phyloP scores from a whole-genome alignment of 208 protist species.

The Crithidia fasciculata region DNA sequence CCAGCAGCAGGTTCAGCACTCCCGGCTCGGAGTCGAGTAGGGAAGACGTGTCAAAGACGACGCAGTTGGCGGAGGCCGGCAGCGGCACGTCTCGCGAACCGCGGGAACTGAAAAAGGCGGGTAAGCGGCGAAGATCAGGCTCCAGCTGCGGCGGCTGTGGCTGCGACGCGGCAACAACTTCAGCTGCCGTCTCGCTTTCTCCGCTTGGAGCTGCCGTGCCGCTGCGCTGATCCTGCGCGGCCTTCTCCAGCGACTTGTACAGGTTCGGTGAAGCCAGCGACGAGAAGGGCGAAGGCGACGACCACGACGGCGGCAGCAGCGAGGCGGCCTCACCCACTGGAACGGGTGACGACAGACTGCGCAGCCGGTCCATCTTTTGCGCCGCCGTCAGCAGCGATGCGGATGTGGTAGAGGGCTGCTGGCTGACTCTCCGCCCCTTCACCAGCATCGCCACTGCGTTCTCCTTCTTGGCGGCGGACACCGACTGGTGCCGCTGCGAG shows the following conservation, averaged over 20 bases:
- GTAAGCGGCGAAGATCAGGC: background rate
- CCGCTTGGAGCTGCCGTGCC: background rate
- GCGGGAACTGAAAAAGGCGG: background rate
- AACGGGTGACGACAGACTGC: conserved; percentile 26
- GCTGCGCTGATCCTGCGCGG: conserved; percentile 4
- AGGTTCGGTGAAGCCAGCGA: conserved; percentile 21
- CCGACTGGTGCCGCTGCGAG: conserved; percentile 11
- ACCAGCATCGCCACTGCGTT: conserved; percentile 16
- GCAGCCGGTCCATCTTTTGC: conserved; percentile 28
- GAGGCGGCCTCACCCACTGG: conserved; percentile 11
- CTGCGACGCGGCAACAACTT: background rate
- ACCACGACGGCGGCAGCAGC: conserved; percentile 29
- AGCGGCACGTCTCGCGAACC: background rate
- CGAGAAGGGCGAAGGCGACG: conserved; percentile 25
- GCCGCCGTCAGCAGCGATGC: background rate
- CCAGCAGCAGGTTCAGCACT: conserved; percentile 55
- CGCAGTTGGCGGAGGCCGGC: conserved; percentile 16
- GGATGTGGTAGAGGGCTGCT: background rate
- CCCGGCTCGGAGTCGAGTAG: conserved; percentile 55
- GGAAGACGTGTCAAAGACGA: conserved; percentile 84
- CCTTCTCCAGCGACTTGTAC: conserved; percentile 9
- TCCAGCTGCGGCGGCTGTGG: background rate
- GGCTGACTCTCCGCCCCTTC: conserved; percentile 1
- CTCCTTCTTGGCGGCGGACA: conserved; percentile 15
- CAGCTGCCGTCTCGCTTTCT: no score